A percentile compares a stretch with the other conserved stretches of the same genome.
These are phyloP conservation scores for Eleusine indica DNA, from an alignment of 176 grass and related monocot species.

Conservation along the genomic window DNA sequence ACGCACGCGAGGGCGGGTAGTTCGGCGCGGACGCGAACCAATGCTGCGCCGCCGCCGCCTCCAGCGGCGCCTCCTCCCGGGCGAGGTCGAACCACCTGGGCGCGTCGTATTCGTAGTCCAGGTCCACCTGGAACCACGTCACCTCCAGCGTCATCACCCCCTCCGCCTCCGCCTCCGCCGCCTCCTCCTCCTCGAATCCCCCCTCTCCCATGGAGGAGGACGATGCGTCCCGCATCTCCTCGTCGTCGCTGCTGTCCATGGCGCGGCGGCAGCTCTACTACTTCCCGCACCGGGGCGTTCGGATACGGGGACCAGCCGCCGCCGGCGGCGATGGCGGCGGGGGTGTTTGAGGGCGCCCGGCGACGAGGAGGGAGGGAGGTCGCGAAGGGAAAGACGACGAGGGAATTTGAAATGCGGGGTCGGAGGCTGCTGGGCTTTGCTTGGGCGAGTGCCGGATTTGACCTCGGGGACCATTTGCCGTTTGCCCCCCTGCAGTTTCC, in stretches of 20 bases:
- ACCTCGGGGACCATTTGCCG: background rate
- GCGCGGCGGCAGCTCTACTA: background rate
- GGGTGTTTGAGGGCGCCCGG: constrained; percentile 22
- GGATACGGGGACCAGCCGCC: background rate
- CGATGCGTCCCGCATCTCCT: constrained; percentile 46
- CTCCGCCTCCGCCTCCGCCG: background rate
- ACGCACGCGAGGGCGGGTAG: constrained; percentile 92
- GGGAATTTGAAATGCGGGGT: constrained; percentile 92
- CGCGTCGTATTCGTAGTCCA: constrained; percentile 97
- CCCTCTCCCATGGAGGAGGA: background rate
- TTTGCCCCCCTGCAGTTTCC: background rate
- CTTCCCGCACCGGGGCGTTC: background rate
- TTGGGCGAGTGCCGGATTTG: constrained; percentile 47
- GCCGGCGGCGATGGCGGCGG: background rate
- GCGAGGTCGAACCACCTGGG: constrained; percentile 81
- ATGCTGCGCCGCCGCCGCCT: constrained; percentile 55
- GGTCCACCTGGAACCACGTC: constrained; percentile 72
- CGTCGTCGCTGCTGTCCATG: constrained; percentile 50
- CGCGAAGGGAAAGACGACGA: background rate
- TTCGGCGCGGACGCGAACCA: constrained; percentile 76
- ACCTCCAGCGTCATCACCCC: constrained; percentile 48
- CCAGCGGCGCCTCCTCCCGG: constrained; percentile 52
- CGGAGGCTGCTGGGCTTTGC: background rate
- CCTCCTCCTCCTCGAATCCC: constrained; percentile 9
- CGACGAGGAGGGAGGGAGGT: background rate